Conservation (phyloP, 805 yeast species). For the Hanseniaspora lachancei region DNA sequence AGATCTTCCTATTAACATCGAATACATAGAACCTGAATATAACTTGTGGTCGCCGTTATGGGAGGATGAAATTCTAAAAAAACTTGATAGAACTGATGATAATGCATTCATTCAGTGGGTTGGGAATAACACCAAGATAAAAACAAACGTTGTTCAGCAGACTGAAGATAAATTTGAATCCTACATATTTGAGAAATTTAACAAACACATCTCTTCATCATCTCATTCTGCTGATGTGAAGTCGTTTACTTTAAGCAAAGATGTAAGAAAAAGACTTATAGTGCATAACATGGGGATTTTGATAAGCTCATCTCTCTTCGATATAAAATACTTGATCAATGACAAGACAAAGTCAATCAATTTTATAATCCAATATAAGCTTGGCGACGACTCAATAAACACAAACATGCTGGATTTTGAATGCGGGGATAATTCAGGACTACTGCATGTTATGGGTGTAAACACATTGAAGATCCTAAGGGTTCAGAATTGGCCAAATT, state of each 20-base stretch:
- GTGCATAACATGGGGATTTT: constrained; percentile 5
- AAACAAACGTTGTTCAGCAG: neutral
- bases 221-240: neutral
- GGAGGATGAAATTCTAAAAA: neutral
- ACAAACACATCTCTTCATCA: neutral
- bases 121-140: neutral
- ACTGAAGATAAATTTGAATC: neutral
- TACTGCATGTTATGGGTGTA: neutral
- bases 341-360: neutral
- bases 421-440: neutral
- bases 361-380: neutral
- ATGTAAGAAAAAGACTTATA: neutral
- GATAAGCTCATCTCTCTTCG: neutral
- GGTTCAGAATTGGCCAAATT: neutral
- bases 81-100: neutral
- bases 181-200: neutral
- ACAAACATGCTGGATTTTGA: neutral
- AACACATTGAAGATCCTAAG: neutral
- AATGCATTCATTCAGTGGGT: constrained; percentile 1
- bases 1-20: neutral
- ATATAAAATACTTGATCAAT: neutral
- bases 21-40: neutral
- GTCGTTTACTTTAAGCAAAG: neutral
- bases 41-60: constrained; percentile 2
- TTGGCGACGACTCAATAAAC: neutral